Conservation (phyloP, 176 grass and related monocot genomes). For the Alopecurus myosuroides region DNA sequence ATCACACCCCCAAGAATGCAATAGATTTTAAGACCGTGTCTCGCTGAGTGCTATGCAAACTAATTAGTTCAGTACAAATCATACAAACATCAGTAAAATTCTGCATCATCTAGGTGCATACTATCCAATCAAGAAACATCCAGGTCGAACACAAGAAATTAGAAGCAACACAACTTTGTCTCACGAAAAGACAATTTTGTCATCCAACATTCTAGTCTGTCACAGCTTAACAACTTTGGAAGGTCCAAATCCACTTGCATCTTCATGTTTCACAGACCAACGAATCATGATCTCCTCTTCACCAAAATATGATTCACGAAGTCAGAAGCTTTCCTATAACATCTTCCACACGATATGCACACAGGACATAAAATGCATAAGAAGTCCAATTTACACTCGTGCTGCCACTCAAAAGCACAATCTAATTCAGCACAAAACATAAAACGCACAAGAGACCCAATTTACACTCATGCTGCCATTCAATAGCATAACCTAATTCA, state of each 20-base stretch:
- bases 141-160: not conserved
- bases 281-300: not conserved
- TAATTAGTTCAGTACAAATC: constrained; percentile 5
- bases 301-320: not conserved
- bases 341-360: not conserved
- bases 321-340: not conserved
- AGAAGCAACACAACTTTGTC: not conserved
- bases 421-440: not conserved
- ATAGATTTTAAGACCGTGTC: constrained; percentile 1
- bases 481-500: not conserved
- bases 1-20: not conserved
- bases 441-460: not conserved
- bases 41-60: not conserved
- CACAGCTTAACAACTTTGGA: constrained; percentile 6
- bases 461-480: not conserved
- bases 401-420: not conserved
- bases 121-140: not conserved
- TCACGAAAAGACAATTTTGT: not conserved
- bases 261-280: not conserved
- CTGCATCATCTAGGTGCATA: not conserved
- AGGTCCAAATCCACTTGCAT: not conserved
- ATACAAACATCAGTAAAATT: not conserved
- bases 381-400: not conserved
- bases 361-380: not conserved
- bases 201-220: too few relatives aligned